Conservation (phyloP, 768 basidiomycete species). For the Tulasnella sp. region DNA sequence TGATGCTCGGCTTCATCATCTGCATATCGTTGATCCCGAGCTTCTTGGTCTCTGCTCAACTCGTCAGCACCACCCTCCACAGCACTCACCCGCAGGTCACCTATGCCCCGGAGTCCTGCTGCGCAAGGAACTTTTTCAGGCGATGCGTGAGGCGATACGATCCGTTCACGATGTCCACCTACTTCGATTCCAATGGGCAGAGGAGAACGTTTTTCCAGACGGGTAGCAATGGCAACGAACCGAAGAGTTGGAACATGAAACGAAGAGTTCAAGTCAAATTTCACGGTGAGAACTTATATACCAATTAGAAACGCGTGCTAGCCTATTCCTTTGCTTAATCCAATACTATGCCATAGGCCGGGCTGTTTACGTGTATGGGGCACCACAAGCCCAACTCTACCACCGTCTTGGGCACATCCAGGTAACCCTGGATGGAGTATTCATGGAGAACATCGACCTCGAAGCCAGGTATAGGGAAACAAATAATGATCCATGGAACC, state of each 20-base stretch:
- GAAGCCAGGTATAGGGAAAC: not conserved
- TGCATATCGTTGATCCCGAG: not conserved
- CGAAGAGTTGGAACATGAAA: not conserved
- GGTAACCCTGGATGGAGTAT: not conserved
- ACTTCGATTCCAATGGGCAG: not conserved
- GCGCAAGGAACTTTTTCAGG: not conserved
- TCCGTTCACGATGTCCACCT: not conserved
- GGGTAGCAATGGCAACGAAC: not conserved
- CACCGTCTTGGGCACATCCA: not conserved
- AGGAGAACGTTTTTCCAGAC: not conserved
- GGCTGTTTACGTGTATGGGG: not conserved
- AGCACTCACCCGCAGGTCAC: not conserved
- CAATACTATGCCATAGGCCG: not conserved
- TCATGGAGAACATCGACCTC: not conserved
- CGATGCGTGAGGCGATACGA: not conserved
- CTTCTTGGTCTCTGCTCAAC: not conserved
- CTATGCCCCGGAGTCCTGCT: slow-evolving; percentile 1
- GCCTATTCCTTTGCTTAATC: not conserved
- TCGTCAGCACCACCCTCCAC: not conserved
- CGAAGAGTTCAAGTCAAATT: not conserved
- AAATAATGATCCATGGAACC: not conserved
- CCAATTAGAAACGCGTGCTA: not conserved
- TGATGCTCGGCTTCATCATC: not conserved
- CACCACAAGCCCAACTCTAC: not conserved
- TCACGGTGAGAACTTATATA: not conserved